Evolutionary conservation across 2,329 filamentous ascomycete genomes (phyloP).

Genomic region (Penicillium sp.): DNA sequence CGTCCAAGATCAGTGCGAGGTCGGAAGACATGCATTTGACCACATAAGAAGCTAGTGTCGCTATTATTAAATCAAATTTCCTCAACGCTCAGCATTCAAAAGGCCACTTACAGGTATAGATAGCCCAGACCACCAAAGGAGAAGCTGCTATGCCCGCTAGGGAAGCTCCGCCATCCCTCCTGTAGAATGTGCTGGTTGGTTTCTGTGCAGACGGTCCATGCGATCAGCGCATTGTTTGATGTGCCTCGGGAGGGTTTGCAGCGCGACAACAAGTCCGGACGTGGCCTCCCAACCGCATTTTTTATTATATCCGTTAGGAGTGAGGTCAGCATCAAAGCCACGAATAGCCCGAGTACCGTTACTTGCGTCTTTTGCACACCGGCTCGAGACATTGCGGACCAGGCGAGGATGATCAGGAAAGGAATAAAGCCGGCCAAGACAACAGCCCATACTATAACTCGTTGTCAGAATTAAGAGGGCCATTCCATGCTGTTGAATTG

Average conservation of each 20-base stretch:
- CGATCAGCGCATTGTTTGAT: conserved; percentile 54
- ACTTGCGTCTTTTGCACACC: conserved; percentile 79
- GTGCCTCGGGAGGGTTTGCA: conserved; percentile 69
- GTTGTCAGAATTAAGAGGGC: background rate
- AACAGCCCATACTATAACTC: conserved; percentile 61
- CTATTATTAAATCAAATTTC: background rate
- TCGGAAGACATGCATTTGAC: conserved; percentile 59
- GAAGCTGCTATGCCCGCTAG: conserved; percentile 62
- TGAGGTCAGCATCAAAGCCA: conserved; percentile 71
- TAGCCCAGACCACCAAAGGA: conserved; percentile 62
- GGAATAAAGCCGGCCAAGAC: conserved; percentile 75
- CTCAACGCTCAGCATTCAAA: background rate
- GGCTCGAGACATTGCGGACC: conserved; percentile 63
- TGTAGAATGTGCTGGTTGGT: conserved; percentile 58
- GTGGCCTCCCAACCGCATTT: conserved; percentile 77
- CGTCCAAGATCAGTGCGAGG: conserved; percentile 58
- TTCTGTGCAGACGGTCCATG: conserved; percentile 47
- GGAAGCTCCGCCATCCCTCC: conserved; percentile 66
- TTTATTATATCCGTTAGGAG: conserved; percentile 91
- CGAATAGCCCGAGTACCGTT: conserved; percentile 75
- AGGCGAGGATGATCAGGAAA: conserved; percentile 62
- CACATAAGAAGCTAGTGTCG: conserved; percentile 43
- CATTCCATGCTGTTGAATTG: background rate
- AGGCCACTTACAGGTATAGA: conserved; percentile 47
- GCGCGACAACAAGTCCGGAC: conserved; percentile 83